Base-by-base conservation (phyloP, 148 eudicot genomes). In the Vaccinium corymbosum region DNA sequence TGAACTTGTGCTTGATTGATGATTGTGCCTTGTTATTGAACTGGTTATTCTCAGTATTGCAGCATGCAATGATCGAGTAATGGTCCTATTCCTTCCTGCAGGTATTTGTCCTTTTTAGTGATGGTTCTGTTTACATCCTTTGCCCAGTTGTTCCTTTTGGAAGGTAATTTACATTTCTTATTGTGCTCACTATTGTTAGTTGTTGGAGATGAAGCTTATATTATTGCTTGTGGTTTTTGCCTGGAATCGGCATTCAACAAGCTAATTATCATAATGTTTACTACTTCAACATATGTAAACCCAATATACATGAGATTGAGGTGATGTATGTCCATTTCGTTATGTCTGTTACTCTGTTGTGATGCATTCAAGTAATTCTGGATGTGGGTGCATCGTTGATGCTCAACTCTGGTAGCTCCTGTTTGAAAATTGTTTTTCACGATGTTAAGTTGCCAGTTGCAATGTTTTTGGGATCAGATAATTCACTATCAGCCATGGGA, bases 141-240 rank as follows among this genome's bases (percentile, higher is more conserved):
- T 96, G 99, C 86, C 99, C 99, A 61, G 93, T 96, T 83, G 95
- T 91, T 49, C 99, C 98, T 81, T 96, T 94, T 86, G 98, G 98
- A 91, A 93, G 99, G 99, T 90, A 85, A 83, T 74, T 46, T 75
- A 38, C 25, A n/a, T 27, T 46, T 15, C 49, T 9, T 56, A 56
- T 79, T 79, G 35, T 79, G 82, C 77, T 66, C 13, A 13, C 11
- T 52, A 7, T 61, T 72, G 38, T 16, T 81, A 5, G 20, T 81
- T 50, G 76, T 49, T 27, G 52, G 76, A 32, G 53, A 70, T 3
- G 73, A 82, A 27, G 22, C 72, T 38, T 71, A 14, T 16, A 25
- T 66, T 49, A 66, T 16, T n/a, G 61, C 72, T 82, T 27, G 61
- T 17, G 22, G 52, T 59, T 81, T 71, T 29, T 29, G 15, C 62